Evolutionary conservation across 2,329 filamentous ascomycete genomes (phyloP).

Genomic region (Cladosporium velox): DNA sequence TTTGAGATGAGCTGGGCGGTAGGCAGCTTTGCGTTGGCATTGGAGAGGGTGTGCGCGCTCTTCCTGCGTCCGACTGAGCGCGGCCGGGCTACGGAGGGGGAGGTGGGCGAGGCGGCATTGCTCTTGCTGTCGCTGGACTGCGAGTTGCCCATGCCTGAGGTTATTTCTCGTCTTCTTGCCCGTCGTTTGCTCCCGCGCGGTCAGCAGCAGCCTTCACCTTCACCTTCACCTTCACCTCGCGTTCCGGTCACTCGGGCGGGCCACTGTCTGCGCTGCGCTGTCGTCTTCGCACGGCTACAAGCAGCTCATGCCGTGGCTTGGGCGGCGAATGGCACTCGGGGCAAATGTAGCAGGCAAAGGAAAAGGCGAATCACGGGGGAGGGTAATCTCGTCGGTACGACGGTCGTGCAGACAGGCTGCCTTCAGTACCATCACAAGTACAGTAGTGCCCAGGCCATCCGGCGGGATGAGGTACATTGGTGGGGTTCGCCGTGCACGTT

Average conservation of each 20-base stretch:
- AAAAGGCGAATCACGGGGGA: background rate
- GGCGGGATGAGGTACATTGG: slow-evolving; percentile 7
- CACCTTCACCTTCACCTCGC: background rate
- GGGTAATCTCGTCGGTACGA: slow-evolving; percentile 4
- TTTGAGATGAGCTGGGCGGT: slow-evolving; percentile 26
- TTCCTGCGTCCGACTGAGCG: slow-evolving; percentile 20
- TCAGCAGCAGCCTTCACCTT: slow-evolving; percentile 7
- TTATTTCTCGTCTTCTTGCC: background rate
- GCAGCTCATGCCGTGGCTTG: slow-evolving; percentile 9
- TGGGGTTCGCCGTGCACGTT: background rate
- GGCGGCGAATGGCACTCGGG: background rate
- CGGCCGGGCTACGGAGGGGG: slow-evolving; percentile 22
- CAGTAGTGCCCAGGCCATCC: background rate
- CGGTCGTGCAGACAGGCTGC: background rate
- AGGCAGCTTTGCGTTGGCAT: slow-evolving; percentile 21
- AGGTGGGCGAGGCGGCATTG: slow-evolving; percentile 13
- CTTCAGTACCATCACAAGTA: background rate
- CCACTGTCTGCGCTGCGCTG: background rate
- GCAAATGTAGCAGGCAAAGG: background rate
- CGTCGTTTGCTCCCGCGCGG: background rate
- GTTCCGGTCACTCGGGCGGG: background rate
- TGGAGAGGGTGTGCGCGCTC: slow-evolving; percentile 22
- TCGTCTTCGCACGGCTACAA: slow-evolving; percentile 1
- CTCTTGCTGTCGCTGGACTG: slow-evolving; percentile 19
- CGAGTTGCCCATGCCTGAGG: slow-evolving; percentile 23